Conservation (phyloP, 768 basidiomycete genomes). For the Leccinum olivaceopallidum region DNA sequence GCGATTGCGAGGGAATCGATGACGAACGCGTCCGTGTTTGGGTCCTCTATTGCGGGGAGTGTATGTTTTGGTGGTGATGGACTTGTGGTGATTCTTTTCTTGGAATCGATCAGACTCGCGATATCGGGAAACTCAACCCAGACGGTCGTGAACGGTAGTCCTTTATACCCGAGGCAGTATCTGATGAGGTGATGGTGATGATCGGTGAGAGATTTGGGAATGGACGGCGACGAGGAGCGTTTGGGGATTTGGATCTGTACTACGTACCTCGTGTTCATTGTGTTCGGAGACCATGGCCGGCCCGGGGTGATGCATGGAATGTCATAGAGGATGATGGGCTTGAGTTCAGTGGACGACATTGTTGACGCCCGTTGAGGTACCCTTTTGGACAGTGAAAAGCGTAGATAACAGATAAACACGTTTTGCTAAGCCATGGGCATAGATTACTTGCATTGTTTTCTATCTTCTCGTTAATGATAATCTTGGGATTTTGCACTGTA, state of each 20-base stretch:
- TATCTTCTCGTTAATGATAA: background rate
- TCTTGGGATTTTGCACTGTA: background rate
- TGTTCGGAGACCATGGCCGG: conserved; percentile 40
- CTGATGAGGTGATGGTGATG: background rate
- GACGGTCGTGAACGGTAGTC: conserved; percentile 14
- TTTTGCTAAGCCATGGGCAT: background rate
- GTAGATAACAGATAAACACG: background rate
- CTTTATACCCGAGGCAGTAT: conserved; percentile 19
- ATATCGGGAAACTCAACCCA: conserved; percentile 46
- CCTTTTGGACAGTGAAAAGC: conserved; percentile 3
- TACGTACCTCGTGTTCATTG: conserved; percentile 16
- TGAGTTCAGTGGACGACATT: conserved; percentile 13
- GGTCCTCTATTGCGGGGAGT: conserved; percentile 52
- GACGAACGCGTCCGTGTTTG: conserved; percentile 35
- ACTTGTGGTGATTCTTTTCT: conserved; percentile 21
- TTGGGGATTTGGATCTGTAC: background rate
- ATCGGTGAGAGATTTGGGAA: background rate
- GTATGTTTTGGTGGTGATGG: conserved; percentile 33
- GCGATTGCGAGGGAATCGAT: conserved; percentile 49
- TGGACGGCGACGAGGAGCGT: background rate
- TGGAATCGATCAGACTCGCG: conserved; percentile 27
- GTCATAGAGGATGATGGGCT: conserved; percentile 38
- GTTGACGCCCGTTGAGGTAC: background rate
- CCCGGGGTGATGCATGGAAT: conserved; percentile 30
- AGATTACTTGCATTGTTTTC: background rate